Conservation (phyloP, 2,329 filamentous ascomycete genomes). For the Ophiocordyceps polyrhachis-furcata region DNA sequence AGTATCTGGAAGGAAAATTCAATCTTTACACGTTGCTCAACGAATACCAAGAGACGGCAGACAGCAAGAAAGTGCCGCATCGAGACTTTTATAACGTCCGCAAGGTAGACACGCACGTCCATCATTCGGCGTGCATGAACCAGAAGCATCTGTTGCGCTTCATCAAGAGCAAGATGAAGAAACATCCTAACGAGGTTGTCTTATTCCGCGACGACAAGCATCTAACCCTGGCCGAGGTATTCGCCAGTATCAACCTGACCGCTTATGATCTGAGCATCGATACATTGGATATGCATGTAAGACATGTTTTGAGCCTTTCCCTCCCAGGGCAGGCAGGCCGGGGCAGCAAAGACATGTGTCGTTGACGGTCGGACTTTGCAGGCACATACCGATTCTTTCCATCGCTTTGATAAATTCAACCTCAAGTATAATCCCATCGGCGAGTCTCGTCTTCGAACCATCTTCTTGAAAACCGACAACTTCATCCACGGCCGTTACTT, state of each 20-base stretch:
- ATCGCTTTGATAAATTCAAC: constrained; percentile 99
- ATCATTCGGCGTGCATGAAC: constrained; percentile 99
- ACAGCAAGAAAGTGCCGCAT: constrained; percentile 94
- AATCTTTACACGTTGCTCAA: constrained; percentile 86
- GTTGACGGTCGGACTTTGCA: constrained; percentile 13
- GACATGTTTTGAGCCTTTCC: constrained; percentile 14
- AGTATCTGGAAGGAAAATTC: constrained; percentile 94
- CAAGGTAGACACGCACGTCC: constrained; percentile 97
- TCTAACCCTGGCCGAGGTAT: constrained; percentile 80
- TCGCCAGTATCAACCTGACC: constrained; percentile 91
- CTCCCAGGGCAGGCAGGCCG: background rate
- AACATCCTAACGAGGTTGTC: constrained; percentile 83
- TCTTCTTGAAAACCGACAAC: constrained; percentile 97
- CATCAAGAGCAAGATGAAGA: constrained; percentile 99
- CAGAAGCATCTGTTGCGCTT: constrained; percentile 96
- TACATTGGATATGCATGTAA: constrained; percentile 93
- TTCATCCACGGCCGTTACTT: constrained; percentile 90
- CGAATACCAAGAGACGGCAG: constrained; percentile 93
- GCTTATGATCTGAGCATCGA: constrained; percentile 97
- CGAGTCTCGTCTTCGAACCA: constrained; percentile 87
- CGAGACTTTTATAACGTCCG: constrained; percentile 98
- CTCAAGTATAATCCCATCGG: constrained; percentile 96
- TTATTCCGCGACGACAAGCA: constrained; percentile 83
- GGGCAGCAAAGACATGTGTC: background rate
- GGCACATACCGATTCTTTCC: constrained; percentile 95